A percentile compares a stretch with the other conserved stretches of the same genome.
phyloP scores from a whole-genome alignment of 73 alveolate species.

The Stentor coeruleus region DNA sequence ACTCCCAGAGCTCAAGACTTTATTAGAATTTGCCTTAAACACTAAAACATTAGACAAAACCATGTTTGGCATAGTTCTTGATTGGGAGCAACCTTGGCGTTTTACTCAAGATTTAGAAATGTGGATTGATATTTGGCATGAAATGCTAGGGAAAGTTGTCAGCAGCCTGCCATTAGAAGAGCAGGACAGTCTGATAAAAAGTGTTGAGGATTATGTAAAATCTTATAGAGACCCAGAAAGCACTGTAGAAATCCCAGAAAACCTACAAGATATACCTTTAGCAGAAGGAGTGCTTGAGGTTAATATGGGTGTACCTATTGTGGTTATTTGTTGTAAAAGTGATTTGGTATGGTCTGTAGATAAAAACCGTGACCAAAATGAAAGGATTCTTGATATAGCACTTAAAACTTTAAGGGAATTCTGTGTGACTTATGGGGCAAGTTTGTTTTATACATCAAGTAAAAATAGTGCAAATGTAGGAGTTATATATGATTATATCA shows the following conservation, averaged over 20 bases:
- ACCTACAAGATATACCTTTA: slow-evolving; percentile 51
- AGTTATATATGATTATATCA: slow-evolving; percentile 57
- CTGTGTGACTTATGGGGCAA: slow-evolving; percentile 76
- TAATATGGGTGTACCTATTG: slow-evolving; percentile 76
- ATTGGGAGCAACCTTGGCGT: too few species aligned
- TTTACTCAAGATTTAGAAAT: too few species aligned
- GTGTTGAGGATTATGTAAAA: slow-evolving; percentile 53
- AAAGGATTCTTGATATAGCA: slow-evolving; percentile 65
- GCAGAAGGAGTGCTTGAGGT: slow-evolving; percentile 77
- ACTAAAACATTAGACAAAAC: too few species aligned
- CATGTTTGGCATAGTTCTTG: too few species aligned
- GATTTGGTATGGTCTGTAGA: slow-evolving; percentile 63
- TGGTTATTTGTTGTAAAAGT: slow-evolving; percentile 61
- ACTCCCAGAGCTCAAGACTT: too few species aligned
- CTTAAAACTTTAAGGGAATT: slow-evolving; percentile 60
- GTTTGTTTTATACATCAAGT: slow-evolving; percentile 62
- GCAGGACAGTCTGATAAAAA: too few species aligned
- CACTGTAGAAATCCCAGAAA: slow-evolving; percentile 39
- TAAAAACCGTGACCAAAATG: slow-evolving; percentile 44
- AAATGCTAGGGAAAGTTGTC: too few species aligned
- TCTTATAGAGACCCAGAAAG: slow-evolving; percentile 54
- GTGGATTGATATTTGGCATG: too few species aligned
- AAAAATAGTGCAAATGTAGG: slow-evolving; percentile 52
- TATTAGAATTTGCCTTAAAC: too few species aligned
- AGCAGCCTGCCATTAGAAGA: too few species aligned